Percentiles rank a stretch among this genome's conserved stretches.
phyloP scores from a whole-genome alignment of 345 rosid species.

The Eucalyptus pauciflora region DNA sequence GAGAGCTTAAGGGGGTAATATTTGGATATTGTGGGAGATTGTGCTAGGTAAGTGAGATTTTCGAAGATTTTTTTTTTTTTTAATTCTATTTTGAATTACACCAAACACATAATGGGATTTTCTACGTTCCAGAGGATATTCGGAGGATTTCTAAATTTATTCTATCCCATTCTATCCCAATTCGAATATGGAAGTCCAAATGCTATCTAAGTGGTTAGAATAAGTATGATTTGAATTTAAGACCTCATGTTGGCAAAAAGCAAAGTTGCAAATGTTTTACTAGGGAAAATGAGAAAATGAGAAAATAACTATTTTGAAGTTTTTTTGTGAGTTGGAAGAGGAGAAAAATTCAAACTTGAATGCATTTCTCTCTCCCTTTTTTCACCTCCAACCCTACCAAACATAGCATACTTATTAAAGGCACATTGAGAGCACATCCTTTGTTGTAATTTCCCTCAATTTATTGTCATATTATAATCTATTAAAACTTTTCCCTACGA shows the following conservation, averaged over 20 bases:
- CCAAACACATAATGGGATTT: background rate
- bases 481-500: background rate
- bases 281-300: background rate
- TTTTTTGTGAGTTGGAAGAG: background rate
- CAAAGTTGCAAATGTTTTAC: background rate
- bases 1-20: background rate
- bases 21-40: background rate
- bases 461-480: background rate
- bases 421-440: background rate
- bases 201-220: background rate
- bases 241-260: background rate
- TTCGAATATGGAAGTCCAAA: background rate
- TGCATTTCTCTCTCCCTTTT: background rate
- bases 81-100: background rate
- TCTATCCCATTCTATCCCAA: background rate
- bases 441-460: background rate
- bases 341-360: background rate
- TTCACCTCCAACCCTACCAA: background rate
- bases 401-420: background rate
- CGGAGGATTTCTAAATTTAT: too few relatives aligned
- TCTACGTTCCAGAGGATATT: background rate
- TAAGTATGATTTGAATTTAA: background rate
- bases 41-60: background rate
- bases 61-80: background rate
- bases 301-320: background rate